Conservation (phyloP, 176 grass and related monocot species). For the Triticum dicoccoides region DNA sequence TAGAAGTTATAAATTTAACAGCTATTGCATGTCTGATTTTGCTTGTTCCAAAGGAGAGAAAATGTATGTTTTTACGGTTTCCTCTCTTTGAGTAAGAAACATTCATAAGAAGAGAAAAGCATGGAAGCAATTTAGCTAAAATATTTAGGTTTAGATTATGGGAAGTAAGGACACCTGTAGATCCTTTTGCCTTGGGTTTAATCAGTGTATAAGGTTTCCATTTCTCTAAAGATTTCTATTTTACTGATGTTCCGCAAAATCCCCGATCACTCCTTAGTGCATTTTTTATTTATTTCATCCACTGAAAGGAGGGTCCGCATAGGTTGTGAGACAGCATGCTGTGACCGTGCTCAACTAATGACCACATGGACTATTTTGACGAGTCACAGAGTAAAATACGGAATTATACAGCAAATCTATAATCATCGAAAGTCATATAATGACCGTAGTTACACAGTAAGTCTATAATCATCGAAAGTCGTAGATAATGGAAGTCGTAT, state of each 20-base stretch:
- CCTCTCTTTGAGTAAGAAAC: conserved; percentile 25
- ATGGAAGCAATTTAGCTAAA: conserved; percentile 37
- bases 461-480: too few relatives aligned
- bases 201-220: conserved; percentile 47
- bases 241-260: conserved; percentile 32
- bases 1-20: conserved; percentile 82
- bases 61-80: conserved; percentile 65
- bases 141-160: conserved; percentile 58
- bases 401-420: too few relatives aligned
- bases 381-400: too few relatives aligned
- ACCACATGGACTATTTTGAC: too few relatives aligned
- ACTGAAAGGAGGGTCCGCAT: too few relatives aligned
- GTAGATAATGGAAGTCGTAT: too few relatives aligned
- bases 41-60: conserved; percentile 38
- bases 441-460: too few relatives aligned
- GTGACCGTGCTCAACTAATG: too few relatives aligned
- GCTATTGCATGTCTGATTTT: conserved; percentile 12
- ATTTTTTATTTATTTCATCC: too few relatives aligned
- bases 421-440: too few relatives aligned
- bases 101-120: not conserved
- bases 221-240: conserved; percentile 43
- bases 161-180: conserved; percentile 66
- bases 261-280: too few relatives aligned
- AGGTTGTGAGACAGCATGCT: too few relatives aligned
- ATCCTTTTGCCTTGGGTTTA: conserved; percentile 69